phyloP scores from a whole-genome alignment of 2,329 filamentous ascomycete genomes.

The Arthrinium phaeospermum region DNA sequence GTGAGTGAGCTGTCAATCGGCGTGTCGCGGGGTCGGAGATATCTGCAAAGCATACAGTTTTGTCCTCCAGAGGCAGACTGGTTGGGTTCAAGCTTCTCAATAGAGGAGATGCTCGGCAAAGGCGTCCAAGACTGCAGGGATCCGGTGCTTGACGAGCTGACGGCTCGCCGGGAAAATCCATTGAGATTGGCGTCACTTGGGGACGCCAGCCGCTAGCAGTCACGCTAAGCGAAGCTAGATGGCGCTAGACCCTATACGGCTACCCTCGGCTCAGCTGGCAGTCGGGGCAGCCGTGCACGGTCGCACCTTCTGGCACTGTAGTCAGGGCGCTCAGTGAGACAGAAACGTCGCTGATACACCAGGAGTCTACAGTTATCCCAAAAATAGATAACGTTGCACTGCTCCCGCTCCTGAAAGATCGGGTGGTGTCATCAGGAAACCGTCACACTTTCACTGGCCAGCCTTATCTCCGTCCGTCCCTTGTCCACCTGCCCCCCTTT shows the following conservation, averaged over 20 bases:
- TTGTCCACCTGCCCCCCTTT: neutral
- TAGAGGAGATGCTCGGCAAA: slow-evolving; percentile 16
- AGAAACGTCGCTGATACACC: neutral
- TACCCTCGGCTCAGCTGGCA: neutral
- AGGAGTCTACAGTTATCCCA: neutral
- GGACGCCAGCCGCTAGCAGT: neutral
- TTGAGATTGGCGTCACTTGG: slow-evolving; percentile 15
- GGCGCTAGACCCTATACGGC: neutral
- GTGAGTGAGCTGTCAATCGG: neutral
- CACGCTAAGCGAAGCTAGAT: neutral
- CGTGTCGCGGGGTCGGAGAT: neutral
- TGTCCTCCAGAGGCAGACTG: neutral
- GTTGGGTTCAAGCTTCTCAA: slow-evolving; percentile 15
- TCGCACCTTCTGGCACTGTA: neutral
- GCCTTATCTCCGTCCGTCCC: slow-evolving; percentile 9
- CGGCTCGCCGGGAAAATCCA: slow-evolving; percentile 13
- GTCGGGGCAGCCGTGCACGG: neutral
- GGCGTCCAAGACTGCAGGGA: slow-evolving; percentile 8
- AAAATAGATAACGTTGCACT: slow-evolving; percentile 5
- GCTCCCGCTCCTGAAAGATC: neutral
- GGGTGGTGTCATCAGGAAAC: slow-evolving; percentile 4
- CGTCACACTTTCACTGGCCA: neutral
- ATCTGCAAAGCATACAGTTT: neutral
- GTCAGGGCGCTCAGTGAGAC: neutral
- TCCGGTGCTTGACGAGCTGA: slow-evolving; percentile 1